These are phyloP conservation scores for Exophiala bonariae DNA, from an alignment of 2,329 filamentous ascomycete genomes.

Conservation along the genomic window DNA sequence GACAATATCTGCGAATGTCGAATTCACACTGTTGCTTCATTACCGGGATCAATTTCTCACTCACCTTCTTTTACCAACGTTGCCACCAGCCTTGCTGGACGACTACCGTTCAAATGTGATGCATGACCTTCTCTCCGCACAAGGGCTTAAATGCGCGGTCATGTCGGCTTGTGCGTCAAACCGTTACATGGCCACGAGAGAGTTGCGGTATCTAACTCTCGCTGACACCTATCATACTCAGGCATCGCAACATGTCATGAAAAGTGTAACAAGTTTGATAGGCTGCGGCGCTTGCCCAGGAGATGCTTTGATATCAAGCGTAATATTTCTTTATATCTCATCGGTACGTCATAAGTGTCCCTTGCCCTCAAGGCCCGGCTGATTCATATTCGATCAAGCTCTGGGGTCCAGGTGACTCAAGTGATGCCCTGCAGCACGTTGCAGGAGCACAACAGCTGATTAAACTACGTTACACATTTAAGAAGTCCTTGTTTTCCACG, in stretches of 20 bases:
- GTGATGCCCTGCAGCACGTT: conserved; percentile 6
- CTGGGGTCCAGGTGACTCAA: conserved; percentile 1
- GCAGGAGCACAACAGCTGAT: background rate
- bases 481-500: background rate
- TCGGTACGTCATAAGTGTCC: conserved; percentile 2
- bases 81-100: background rate
- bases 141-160: conserved; percentile 3
- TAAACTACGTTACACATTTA: conserved; percentile 4
- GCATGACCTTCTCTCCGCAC: background rate
- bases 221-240: conserved; percentile 2
- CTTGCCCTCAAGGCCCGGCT: background rate
- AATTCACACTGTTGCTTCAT: background rate
- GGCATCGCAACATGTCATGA: conserved; percentile 2
- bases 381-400: background rate
- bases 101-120: background rate
- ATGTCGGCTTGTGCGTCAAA: conserved; percentile 3
- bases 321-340: conserved; percentile 4
- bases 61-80: background rate
- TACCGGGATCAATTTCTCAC: conserved; percentile 4
- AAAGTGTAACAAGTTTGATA: background rate
- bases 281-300: background rate
- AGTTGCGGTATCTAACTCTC: background rate
- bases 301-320: background rate
- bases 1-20: background rate
- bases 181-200: conserved; percentile 1